phyloP scores from a whole-genome alignment of 106 monocot genomes.

The Cymbidium sinense region DNA sequence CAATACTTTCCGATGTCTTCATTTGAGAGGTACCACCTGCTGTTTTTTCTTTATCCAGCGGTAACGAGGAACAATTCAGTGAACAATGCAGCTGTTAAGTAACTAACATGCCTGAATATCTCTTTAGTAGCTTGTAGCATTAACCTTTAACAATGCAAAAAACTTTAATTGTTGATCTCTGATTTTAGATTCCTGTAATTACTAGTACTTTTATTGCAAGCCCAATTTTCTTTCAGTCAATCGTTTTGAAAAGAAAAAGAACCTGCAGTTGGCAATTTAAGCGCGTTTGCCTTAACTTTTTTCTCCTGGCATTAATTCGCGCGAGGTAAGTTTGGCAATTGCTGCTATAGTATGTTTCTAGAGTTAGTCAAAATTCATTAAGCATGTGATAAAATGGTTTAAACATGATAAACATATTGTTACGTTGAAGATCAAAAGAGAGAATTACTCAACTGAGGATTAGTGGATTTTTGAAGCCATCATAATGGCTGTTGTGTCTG shows the following conservation, averaged over 20 bases:
- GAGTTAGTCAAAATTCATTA: neutral
- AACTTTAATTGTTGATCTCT: neutral
- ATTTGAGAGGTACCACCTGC: conserved; percentile 53
- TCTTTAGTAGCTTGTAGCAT: conserved; percentile 17
- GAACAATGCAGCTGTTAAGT: conserved; percentile 68
- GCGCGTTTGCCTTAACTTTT: conserved; percentile 83
- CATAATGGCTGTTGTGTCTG: too few relatives aligned
- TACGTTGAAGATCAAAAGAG: too few relatives aligned
- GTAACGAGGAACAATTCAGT: conserved; percentile 77
- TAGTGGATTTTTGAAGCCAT: too few relatives aligned
- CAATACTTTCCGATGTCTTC: conserved; percentile 53
- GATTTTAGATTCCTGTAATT: neutral
- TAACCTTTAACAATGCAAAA: neutral
- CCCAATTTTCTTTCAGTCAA: conserved; percentile 92
- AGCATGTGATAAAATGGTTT: neutral
- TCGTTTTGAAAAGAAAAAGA: conserved; percentile 98
- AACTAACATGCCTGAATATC: conserved; percentile 39
- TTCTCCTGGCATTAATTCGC: conserved; percentile 30
- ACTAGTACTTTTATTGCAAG: conserved; percentile 27
- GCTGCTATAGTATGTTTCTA: conserved; percentile 56
- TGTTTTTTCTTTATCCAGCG: conserved; percentile 83
- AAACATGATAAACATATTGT: neutral
- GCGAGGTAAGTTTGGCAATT: conserved; percentile 56
- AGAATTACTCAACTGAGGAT: too few relatives aligned
- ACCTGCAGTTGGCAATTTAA: conserved; percentile 81